Evolutionary conservation across 2,329 filamentous ascomycete species (phyloP), one percentile per base, ranked within the genome.

Genomic region (Aureobasidium sp.): DNA sequence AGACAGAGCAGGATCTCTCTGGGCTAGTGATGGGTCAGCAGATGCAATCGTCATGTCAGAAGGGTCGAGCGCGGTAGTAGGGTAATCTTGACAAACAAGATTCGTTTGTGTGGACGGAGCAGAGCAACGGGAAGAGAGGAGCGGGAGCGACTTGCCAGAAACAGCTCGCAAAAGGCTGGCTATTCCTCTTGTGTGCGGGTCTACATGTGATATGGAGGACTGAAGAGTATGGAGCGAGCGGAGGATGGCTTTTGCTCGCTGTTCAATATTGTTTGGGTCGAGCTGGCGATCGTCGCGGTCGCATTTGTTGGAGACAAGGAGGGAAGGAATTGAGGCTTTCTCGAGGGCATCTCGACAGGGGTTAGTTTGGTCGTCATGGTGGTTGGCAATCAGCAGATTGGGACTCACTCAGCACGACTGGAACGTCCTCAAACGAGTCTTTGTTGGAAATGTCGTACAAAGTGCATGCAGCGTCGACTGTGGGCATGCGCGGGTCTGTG

Each of bases 241-340:
- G 17, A 87, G 82, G 64, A 87, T 82, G 67, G 74, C 71, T 66
- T 76, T 79, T 43, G 88, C 89, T 66, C 83, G 79, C 53, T 82
- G 76, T 69, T 89, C 86, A 63, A 94, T 81, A 61, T 78, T 82
- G 32, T 85, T 80, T 15, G 87, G 83, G 70, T 93, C 86, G 62
- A 95, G 81, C 71, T 90, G 83, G 70, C 88, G 86, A 63, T 85
- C 79, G 63, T 84, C 82, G 56, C 86, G 84, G 73, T 97, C 93
- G 78, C 90, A 96, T 80, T 97, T 97, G 74, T 87, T 93, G 61
- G 91, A 90, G 57, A 95, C 89, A 46, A 97, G 82, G 65, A 93
- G 82, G 59, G 88, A 88, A 9, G 92, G 91, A 43, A 96, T 76
- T 27, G 82, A 82, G 20, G 88, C 86, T 68, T 87, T 88, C 63